Evolutionary conservation across 2,329 filamentous ascomycete genomes (phyloP), one percentile per base, ranked within the genome.

Genomic region (Ceratocystis diversiconidia): DNA sequence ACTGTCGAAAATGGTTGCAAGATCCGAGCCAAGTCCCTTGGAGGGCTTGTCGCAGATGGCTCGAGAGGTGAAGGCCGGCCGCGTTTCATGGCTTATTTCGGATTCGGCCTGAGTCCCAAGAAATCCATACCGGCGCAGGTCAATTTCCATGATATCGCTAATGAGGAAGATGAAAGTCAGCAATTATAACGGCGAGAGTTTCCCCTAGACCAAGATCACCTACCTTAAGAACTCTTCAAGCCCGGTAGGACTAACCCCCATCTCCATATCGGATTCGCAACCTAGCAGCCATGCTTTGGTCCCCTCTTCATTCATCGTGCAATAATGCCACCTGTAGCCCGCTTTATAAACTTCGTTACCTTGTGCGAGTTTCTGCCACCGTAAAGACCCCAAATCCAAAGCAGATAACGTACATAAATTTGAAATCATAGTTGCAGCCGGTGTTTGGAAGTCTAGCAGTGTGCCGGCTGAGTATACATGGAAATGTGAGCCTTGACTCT

Each of bases 321-420:
- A 97, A 73, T 99, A 99, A 74, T 97, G 92, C 94, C 94, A 99
- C 67, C 92, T 85, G 74, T 94, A 97, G n/a, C 88, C 90, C 0
- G 85, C 79, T 70, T 89, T 89, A 76, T 96, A 99, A 43, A 99
- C 87, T 73, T 99, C 94, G 62, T 90, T 88, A 2, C 94, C 94
- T 72, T 96, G 92, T 1, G 92, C 94, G 19, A 99, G 80, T 73
- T 92, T 95, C 74, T 96, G 91, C 94, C 94, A 99, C 61, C 92
- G 86, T 62, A 97, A 77, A 0, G 89, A 87, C 66, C 88, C 87
- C 10, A 99, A 79, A 71, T 99, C 94, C 30, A 99, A 78, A 2
- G 91, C 89, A 0, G 91, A 96, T 25, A 99, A 76, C 22, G 92
- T 95, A 69, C 92, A 97, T 70, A 97, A 92, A 69, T 88, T 87